A percentile compares a stretch with the other conserved stretches of the same genome.
phyloP scores from a whole-genome alignment of 768 basidiomycete species.

The Vararia minispora region DNA sequence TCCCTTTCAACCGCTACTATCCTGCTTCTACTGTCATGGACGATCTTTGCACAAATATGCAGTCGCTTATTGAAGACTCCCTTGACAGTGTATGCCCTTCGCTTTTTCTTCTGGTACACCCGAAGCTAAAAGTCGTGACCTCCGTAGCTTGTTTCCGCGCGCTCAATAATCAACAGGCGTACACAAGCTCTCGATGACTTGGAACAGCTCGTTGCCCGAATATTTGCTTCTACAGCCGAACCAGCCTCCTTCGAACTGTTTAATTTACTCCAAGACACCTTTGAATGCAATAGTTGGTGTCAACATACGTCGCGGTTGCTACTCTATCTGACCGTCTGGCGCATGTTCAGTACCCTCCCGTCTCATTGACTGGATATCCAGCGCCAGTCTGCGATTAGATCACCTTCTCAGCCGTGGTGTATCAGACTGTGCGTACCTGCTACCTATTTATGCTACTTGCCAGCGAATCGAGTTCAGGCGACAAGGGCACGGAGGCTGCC shows the following conservation, averaged over 20 bases:
- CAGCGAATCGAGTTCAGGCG: constrained; percentile 21
- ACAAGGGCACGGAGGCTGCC: constrained; percentile 36
- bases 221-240: constrained; percentile 36
- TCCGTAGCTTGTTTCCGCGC: constrained; percentile 49
- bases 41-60: constrained; percentile 20
- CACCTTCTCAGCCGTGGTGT: constrained; percentile 31
- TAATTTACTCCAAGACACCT: constrained; percentile 56
- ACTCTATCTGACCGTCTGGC: neutral
- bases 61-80: constrained; percentile 41
- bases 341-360: constrained; percentile 50
- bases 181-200: constrained; percentile 43
- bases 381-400: constrained; percentile 40
- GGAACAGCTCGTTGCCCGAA: constrained; percentile 27
- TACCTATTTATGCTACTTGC: constrained; percentile 2
- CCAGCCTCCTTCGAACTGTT: constrained; percentile 34
- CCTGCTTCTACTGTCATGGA: neutral
- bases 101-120: neutral
- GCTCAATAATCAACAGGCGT: constrained; percentile 40
- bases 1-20: constrained; percentile 1
- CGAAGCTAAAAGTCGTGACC: neutral
- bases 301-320: constrained; percentile 2
- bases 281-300: constrained; percentile 70
- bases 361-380: constrained; percentile 50
- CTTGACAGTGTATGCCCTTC: constrained; percentile 51
- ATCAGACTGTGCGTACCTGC: constrained; percentile 28